Conservation (phyloP, 2,329 filamentous ascomycete genomes). For the Epichloe brachyelytri region DNA sequence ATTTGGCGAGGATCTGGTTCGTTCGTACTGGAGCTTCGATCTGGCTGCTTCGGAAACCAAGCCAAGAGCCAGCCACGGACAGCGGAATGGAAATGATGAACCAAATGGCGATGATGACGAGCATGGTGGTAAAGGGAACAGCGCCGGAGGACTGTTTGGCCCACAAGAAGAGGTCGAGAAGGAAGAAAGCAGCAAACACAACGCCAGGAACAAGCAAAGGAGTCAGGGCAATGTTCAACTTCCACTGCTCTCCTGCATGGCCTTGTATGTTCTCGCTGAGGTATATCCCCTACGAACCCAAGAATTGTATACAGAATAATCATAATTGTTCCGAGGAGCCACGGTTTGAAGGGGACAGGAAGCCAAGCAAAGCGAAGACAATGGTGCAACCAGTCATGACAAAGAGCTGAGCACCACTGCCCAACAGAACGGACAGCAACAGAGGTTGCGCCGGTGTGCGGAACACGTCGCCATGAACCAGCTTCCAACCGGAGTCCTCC, state of each 20-base stretch:
- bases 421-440: conserved; percentile 74
- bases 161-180: conserved; percentile 94
- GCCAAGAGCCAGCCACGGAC: conserved; percentile 80
- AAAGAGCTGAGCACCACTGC: conserved; percentile 91
- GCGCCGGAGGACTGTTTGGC: conserved; percentile 83
- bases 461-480: conserved; percentile 96
- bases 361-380: conserved; percentile 81
- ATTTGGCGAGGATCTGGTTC: conserved; percentile 97
- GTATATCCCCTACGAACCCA: conserved; percentile 87
- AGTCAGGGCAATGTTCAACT: conserved; percentile 80
- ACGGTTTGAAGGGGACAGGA: conserved; percentile 89
- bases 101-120: conserved; percentile 88
- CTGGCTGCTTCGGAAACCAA: conserved; percentile 67
- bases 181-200: conserved; percentile 80
- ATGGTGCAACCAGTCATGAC: conserved; percentile 96
- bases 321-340: conserved; percentile 90
- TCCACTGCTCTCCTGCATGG: conserved; percentile 86
- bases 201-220: conserved; percentile 75
- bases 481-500: conserved; percentile 96
- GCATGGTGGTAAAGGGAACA: conserved; percentile 93
- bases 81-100: conserved; percentile 92
- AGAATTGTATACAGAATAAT: conserved; percentile 88
- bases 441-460: conserved; percentile 73
- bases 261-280: conserved; percentile 85
- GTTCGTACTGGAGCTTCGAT: conserved; percentile 77